Evolutionary conservation across 805 yeast species (phyloP), one percentile per base, ranked within the genome.

Genomic region (Clavispora phyllophila): DNA sequence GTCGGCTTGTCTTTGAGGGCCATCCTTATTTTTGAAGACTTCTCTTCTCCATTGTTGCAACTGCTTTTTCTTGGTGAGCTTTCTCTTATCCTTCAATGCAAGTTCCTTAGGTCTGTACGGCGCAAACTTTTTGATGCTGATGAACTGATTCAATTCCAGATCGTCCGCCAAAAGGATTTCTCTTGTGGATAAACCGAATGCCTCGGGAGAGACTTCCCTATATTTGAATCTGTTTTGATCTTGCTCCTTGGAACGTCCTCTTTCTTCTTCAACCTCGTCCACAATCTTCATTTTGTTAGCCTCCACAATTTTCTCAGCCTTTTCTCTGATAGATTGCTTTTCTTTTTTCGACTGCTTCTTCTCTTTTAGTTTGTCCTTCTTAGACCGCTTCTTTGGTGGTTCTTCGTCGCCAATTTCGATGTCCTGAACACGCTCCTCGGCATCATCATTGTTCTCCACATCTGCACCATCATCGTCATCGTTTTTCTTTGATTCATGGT

Each of bases 151-250:
- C 62, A 93, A 72, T 38, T 84, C 85, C 47, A 76, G 73, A 61
- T 93, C 99, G 57, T 87, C 91, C 12, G 99, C 99, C 45, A 87
- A 67, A 41, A 93, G 70, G 37, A 93, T 93, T 55, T 93, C 99
- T 48, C 93, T 75, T 0, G 93, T 76, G 0, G 86, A 73, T 38
- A 93, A 72, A 10, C 98, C 98, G 66, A 78, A 93, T 9, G 89
- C 69, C 56, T 93, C 98, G 8, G 99, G 97, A 1, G 96, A 89
- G 4, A 93, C 98, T 54, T 89, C 96, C 55, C 97, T 78, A 60
- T 93, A 93, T 54, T 81, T 82, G 74, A 93, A 91, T 42, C 71
- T 75, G 31, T 79, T 54, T 13, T 75, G 75, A 2, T 70, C 72
- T 5, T 54, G 54, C 5, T 62, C 73, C 8, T 70, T 63, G 23